A percentile compares a stretch with the other conserved stretches of the same genome.
Evolutionary conservation across 2,329 filamentous ascomycete species (phyloP).

Genomic region (Periconia digitata): DNA sequence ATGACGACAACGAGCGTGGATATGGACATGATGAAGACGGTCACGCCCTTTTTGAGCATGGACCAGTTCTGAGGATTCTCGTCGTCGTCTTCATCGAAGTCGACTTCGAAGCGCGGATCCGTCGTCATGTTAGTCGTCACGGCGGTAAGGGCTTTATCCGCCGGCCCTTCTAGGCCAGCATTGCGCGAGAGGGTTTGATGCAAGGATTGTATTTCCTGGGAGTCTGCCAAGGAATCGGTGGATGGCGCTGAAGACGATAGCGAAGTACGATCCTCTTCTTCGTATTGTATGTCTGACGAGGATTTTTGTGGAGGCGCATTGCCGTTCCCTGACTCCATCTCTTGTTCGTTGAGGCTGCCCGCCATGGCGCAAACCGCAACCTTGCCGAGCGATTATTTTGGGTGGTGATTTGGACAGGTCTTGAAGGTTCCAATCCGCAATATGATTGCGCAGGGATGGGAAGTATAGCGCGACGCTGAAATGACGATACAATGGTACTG

Average conservation of each 20-base stretch:
- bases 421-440: too few relatives aligned
- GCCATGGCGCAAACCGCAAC: too few relatives aligned
- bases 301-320: too few relatives aligned
- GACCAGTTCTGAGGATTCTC: slow-evolving; percentile 72
- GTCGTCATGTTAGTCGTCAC: slow-evolving; percentile 38
- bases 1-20: slow-evolving; percentile 55
- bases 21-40: slow-evolving; percentile 59
- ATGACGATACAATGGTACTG: too few relatives aligned
- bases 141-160: slow-evolving; percentile 24
- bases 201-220: slow-evolving; percentile 28
- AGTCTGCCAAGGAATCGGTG: slow-evolving; percentile 21
- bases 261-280: slow-evolving; percentile 24
- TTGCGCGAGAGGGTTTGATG: slow-evolving; percentile 39
- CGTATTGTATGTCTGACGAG: too few relatives aligned
- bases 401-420: too few relatives aligned
- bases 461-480: too few relatives aligned
- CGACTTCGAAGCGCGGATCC: slow-evolving; percentile 69
- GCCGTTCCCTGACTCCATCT: too few relatives aligned
- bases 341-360: too few relatives aligned
- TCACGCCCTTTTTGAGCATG: slow-evolving; percentile 57
- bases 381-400: too few relatives aligned
- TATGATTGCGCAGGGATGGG: too few relatives aligned
- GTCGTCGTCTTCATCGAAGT: slow-evolving; percentile 65
- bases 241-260: slow-evolving; percentile 24
- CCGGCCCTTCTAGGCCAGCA: slow-evolving; percentile 29